Evolutionary conservation across 2,329 filamentous ascomycete genomes (phyloP).

Genomic region (Canariomyces notabilis): DNA sequence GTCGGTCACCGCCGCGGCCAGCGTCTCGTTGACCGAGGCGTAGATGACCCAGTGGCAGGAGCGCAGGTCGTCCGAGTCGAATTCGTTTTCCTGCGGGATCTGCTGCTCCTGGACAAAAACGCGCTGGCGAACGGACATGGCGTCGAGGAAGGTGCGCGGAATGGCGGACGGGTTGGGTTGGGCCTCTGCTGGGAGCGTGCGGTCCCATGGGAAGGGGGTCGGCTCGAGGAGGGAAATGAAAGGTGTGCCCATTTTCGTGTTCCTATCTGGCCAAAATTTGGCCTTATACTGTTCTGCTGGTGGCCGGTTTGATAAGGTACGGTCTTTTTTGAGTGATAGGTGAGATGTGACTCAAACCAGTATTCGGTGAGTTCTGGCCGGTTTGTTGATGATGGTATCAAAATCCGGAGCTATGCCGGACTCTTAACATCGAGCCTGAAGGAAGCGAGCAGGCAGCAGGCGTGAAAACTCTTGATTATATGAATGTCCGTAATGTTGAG

Average conservation of each 20-base stretch:
- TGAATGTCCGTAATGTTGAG: no score
- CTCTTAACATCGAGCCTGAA: no score
- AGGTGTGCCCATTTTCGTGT: constrained; percentile 33
- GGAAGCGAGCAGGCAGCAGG: no score
- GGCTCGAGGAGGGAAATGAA: constrained; percentile 47
- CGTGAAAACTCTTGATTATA: no score
- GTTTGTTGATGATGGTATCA: constrained; percentile 3
- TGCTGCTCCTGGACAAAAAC: constrained; percentile 59
- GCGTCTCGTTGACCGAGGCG: constrained; percentile 51
- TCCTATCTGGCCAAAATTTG: neutral
- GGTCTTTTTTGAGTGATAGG: no score
- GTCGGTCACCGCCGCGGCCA: constrained; percentile 39
- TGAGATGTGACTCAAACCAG: no score
- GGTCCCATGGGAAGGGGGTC: constrained; percentile 45
- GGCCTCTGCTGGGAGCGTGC: constrained; percentile 33
- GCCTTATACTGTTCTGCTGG: neutral
- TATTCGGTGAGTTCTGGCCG: neutral
- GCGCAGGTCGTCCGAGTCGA: constrained; percentile 73
- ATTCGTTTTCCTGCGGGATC: constrained; percentile 61
- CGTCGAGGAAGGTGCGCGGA: constrained; percentile 55
- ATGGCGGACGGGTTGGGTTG: constrained; percentile 39
- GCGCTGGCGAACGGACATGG: constrained; percentile 55
- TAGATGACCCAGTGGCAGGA: constrained; percentile 80
- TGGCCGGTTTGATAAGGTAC: neutral
- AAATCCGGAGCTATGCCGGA: no score